Conservation (phyloP, 108 stramenopile genomes). For the Licmophora abbreviata region DNA sequence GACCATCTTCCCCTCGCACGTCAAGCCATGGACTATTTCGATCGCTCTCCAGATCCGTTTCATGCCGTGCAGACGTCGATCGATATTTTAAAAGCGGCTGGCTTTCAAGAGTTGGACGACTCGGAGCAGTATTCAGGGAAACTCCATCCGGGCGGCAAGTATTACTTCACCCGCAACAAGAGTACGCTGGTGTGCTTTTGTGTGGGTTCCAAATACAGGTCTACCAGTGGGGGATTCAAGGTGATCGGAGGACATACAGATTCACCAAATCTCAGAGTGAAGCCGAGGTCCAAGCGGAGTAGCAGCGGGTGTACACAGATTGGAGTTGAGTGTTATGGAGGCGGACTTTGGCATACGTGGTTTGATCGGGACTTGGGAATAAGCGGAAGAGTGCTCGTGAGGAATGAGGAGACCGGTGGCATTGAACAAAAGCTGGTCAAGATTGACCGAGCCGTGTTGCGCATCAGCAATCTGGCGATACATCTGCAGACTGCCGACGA, state of each 20-base stretch:
- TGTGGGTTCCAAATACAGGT: constrained; percentile 63
- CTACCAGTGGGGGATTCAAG: constrained; percentile 64
- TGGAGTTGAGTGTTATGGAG: constrained; percentile 94
- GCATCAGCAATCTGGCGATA: constrained; percentile 93
- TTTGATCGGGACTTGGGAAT: constrained; percentile 93
- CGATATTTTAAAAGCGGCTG: constrained; percentile 34
- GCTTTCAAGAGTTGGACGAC: constrained; percentile 58
- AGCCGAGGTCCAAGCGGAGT: constrained; percentile 80
- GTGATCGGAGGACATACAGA: constrained; percentile 92
- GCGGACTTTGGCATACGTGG: constrained; percentile 95
- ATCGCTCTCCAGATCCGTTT: constrained; percentile 71
- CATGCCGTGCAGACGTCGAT: constrained; percentile 60
- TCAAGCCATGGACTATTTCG: constrained; percentile 62
- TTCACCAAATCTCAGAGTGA: constrained; percentile 86
- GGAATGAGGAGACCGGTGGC: constrained; percentile 14
- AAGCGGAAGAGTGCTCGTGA: constrained; percentile 87
- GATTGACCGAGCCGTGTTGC: constrained; percentile 65
- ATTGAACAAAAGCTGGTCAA: constrained; percentile 54
- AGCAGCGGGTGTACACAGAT: constrained; percentile 53
- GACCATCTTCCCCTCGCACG: constrained; percentile 53
- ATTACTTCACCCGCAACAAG: constrained; percentile 91
- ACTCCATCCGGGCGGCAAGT: constrained; percentile 70
- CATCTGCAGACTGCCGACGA: constrained; percentile 87
- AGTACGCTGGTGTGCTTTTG: constrained; percentile 87
- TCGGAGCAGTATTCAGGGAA: constrained; percentile 7